These are phyloP conservation scores for Parietaria judaica DNA, from an alignment of 306 rosid species.

Conservation along the genomic window DNA sequence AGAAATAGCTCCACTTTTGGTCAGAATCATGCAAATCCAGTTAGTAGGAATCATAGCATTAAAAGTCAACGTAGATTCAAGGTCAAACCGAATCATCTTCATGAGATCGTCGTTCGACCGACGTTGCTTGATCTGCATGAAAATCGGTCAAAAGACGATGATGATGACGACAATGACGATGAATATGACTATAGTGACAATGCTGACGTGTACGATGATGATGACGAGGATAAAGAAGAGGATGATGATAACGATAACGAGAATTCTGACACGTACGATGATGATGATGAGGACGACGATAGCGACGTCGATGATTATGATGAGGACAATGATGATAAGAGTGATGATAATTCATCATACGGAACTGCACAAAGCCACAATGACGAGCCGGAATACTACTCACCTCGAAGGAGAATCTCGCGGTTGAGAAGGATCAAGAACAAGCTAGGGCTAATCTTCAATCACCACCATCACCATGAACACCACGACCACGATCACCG, in stretches of 20 bases:
- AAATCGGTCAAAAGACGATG: neutral
- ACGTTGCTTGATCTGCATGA: conserved; percentile 19
- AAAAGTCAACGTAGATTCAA: conserved; percentile 9
- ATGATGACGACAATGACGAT: neutral
- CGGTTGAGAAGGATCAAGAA: conserved; percentile 46
- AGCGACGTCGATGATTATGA: too few species aligned
- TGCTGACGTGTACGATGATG: neutral
- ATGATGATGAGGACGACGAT: neutral
- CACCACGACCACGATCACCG: conserved; percentile 29
- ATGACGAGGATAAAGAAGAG: conserved; percentile 11
- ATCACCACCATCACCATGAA: conserved; percentile 69
- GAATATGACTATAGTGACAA: neutral
- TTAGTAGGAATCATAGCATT: neutral
- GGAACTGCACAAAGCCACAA: conserved; percentile 14
- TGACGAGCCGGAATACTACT: conserved; percentile 9
- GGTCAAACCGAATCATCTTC: neutral
- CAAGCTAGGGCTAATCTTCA: conserved; percentile 64
- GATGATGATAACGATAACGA: neutral
- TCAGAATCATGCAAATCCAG: conserved; percentile 13
- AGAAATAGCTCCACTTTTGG: neutral
- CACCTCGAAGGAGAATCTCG: conserved; percentile 17
- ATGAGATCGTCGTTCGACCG: conserved; percentile 28
- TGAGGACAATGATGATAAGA: neutral
- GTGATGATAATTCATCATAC: conserved; percentile 11
- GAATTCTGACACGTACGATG: neutral